Percentiles rank a stretch among this genome's conserved stretches.
Conservation (phyloP, 2,329 filamentous ascomycete genomes). For the Diplodia corticola region DNA sequence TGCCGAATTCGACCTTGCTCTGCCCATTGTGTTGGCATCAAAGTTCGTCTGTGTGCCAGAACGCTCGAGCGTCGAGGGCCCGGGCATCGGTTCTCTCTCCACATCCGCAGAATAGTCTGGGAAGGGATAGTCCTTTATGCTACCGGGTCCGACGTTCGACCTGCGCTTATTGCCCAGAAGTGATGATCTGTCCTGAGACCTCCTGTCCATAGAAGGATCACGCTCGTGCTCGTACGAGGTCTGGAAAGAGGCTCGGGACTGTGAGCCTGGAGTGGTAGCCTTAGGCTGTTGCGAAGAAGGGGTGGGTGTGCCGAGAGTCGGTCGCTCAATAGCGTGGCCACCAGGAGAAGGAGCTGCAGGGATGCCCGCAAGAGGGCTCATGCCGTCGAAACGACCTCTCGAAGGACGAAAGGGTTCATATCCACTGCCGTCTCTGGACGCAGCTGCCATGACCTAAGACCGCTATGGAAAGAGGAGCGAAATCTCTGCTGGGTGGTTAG, state of each 20-base stretch:
- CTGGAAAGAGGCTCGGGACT: not conserved
- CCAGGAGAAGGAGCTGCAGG: not conserved
- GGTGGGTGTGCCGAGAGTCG: not conserved
- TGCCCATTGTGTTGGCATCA: not conserved
- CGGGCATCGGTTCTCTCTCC: not conserved
- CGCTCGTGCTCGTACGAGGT: not conserved
- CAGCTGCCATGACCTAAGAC: not conserved
- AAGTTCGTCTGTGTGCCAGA: not conserved
- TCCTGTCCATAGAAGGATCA: not conserved
- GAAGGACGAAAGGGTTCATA: not conserved
- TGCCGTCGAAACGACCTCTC: not conserved
- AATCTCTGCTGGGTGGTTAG: not conserved
- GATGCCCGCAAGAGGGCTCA: not conserved
- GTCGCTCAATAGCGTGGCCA: not conserved
- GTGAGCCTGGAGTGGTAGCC: not conserved
- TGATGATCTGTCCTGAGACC: not conserved
- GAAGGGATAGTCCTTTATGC: not conserved
- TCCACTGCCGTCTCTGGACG: not conserved
- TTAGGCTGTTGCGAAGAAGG: not conserved
- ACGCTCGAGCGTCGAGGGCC: not conserved
- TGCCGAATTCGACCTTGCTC: conserved; percentile 9
- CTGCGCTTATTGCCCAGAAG: conserved; percentile 6
- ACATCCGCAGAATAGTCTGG: not conserved
- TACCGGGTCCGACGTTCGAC: not conserved
- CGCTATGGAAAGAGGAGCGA: not conserved